Conservation (phyloP, 352 stramenopile species). For the Pythium monospermum region DNA sequence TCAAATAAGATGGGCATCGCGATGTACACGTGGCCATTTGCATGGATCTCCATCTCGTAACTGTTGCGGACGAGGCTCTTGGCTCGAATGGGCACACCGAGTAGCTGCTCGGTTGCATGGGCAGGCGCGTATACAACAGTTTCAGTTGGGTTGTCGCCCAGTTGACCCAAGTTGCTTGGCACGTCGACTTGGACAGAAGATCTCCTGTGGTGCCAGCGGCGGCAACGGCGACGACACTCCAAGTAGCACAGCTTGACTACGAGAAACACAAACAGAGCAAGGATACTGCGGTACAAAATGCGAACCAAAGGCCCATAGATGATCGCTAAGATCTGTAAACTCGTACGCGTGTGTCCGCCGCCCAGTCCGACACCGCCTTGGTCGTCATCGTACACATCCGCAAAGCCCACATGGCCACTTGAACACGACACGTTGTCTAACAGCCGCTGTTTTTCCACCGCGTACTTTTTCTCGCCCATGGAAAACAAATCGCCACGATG, state of each 20-base stretch:
- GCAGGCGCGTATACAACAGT: background rate
- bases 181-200: background rate
- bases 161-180: background rate
- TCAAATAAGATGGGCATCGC: background rate
- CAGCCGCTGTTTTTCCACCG: background rate
- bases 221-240: background rate
- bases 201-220: background rate
- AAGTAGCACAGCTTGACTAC: background rate
- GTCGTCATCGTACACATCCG: background rate
- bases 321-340: background rate
- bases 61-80: background rate
- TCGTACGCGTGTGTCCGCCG: background rate
- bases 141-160: too few relatives aligned
- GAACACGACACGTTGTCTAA: background rate
- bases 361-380: background rate
- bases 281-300: background rate
- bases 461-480: background rate
- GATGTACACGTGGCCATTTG: background rate
- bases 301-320: slow-evolving; percentile 1
- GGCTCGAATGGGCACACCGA: background rate
- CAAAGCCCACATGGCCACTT: background rate
- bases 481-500: background rate
- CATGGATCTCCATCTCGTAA: background rate
- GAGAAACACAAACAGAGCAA: background rate
- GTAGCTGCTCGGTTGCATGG: background rate